Evolutionary conservation across 2,329 filamentous ascomycete species (phyloP), one percentile per base, ranked within the genome.

Genomic region (Aspergillus aculeatinus): DNA sequence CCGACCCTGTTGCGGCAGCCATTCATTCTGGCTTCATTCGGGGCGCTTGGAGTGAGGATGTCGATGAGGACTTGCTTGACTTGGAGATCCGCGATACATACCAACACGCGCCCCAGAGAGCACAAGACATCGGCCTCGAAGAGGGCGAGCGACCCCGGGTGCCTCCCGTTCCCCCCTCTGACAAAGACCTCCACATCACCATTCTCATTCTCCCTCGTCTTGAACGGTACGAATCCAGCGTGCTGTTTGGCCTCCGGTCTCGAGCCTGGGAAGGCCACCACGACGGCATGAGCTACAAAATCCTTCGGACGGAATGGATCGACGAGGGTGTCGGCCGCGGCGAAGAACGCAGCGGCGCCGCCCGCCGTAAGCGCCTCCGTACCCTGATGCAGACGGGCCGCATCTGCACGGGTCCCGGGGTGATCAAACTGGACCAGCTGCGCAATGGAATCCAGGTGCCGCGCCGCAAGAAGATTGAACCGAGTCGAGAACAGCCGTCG

Each of bases 1-100:
- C 92, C 0, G 95, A 99, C 71, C 87, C 95, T 0, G 84, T 99
- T 25, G 94, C 92, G 0, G 93, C 94, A 2, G 94, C 93, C 61
- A 94, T 99, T 50, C 95, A 99, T 74, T 88, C 88, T 1, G 95
- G 95, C 3, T 98, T 92, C 87, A 89, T 99, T 66, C 87, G 89
- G 48, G 94, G 94, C 35, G 91, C 93, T 68, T 96, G 93, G 89
- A 82, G 87, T 4, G 87, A 92, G 6, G 89, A 91, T 39, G 85
- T 95, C 1, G 90, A 95, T 67, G 81, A 86, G 1, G 80, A 82
- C 12, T 80, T 94, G 76, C 81, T 96, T 11, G 82, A 84, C 63
- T 76, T 82, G 35, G 79, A 82, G 56, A 80, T 83, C 57, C 80
- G 79, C 54, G 80, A 80, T 9, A 72, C 73, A 44, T 79, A 77